Base-by-base conservation (phyloP, 176 grass and related monocot genomes). In the Typha latifolia region DNA sequence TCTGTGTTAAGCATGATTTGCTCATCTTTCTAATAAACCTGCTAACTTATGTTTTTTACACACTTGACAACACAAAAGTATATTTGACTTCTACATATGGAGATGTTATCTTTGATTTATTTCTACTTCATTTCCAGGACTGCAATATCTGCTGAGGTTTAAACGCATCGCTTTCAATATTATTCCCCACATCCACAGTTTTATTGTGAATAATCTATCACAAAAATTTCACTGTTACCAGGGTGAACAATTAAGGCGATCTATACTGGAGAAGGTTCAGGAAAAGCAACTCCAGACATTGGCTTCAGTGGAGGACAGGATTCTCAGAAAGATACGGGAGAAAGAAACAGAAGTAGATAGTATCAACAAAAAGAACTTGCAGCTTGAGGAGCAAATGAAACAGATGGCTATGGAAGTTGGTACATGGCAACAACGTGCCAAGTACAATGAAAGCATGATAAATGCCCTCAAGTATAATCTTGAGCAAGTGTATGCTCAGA, bases 391-490 rank as follows among this genome's bases (percentile, higher is more conserved):
- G 11, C 94, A 99, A 73, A 90, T 93, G 62, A 90, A 87, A 66
- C 89, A 93, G 74, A 70, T 93, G 76, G 79, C 86, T 18, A 67
- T 84, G 66, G 94, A 99, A 80, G 94, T 87, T 74, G 79, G 73
- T 68, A 77, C 86, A 4, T 99, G 94, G 94, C 94, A 99, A 81
- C 89, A 90, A 55, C 79, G 94, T n/a, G 94, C 86, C 43, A 99
- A 90, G 86, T 90, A 99, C 73, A 93, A 99, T 12, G 94, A 99
- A 69, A 99, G 81, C 79, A 87, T 99, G 89, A 91, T 99, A 49
- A 90, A 67, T 61, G 84, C 89, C 76, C 89, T 99, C 61, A 99
- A 99, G 72, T 93, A 87, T 76, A 99, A 90, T 67, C 51, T 99
- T 29, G 93, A 93, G 19, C 89, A 97, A 75, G 85, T 97, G 64